These are phyloP conservation scores for Alliaria petiolata DNA, from an alignment of 345 rosid genomes.

Conservation along the genomic window DNA sequence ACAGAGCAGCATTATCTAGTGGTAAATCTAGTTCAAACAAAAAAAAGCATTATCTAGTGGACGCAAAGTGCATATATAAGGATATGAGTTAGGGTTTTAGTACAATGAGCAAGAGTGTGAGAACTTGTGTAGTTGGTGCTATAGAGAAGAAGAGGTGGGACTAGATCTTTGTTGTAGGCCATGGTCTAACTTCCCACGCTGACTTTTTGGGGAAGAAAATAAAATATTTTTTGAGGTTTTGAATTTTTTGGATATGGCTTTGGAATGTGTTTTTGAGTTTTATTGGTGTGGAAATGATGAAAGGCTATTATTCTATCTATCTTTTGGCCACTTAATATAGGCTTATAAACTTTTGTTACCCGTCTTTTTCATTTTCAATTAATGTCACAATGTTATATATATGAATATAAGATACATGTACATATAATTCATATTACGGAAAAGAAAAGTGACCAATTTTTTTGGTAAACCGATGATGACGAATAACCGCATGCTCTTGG, in stretches of 20 bases:
- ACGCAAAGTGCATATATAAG: not conserved
- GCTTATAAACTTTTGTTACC: not conserved
- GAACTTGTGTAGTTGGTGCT: constrained; percentile 2
- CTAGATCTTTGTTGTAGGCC: constrained; percentile 5
- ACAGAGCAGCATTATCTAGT: not conserved
- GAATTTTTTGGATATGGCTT: not conserved
- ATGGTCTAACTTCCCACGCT: not conserved
- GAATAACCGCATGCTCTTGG: not conserved
- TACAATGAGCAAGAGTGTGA: constrained; percentile 7
- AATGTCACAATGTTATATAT: too few relatives aligned
- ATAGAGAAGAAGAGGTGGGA: not conserved
- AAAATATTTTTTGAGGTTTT: not conserved
- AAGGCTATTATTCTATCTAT: not conserved
- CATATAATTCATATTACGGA: not conserved
- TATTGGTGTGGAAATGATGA: not conserved
- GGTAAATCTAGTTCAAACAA: too few relatives aligned
- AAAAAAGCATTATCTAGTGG: too few relatives aligned
- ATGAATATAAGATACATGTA: too few relatives aligned
- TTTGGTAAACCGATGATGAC: not conserved
- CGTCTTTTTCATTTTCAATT: not conserved
- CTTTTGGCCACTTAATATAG: not conserved
- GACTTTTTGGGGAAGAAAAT: not conserved
- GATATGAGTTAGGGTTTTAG: not conserved
- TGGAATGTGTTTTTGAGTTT: not conserved
- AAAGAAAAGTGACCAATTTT: not conserved